Evolutionary conservation across 805 yeast genomes (phyloP), one percentile per base, ranked within the genome.

Genomic region (Metschnikowia santaceciliae): DNA sequence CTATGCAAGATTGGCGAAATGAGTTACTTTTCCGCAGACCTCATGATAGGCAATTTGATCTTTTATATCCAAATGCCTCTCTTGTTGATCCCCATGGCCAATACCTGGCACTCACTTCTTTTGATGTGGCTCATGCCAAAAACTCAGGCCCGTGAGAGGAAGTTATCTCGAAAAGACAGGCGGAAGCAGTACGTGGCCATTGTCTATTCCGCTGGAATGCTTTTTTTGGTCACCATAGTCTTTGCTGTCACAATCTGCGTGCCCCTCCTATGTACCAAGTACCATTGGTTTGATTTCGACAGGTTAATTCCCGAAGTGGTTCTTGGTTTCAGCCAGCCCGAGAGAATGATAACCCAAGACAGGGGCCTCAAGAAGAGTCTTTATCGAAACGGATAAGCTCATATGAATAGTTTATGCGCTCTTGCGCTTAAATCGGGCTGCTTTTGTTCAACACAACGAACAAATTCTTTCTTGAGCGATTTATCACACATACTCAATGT

Each of bases 111-210:
- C 60, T 79, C 90, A 1, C 69, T 81, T 69, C 70, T 82, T 61
- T 68, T 86, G 34, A 77, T 86, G 57, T 86, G 92, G 92, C 67
- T 85, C 51, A 78, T 74, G 49, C 88, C 88, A 2, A 71, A 72
- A 4, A 68, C 70, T 38, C 84, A 80, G 57, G 61, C 80, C 2
- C 69, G 80, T 7, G 17, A 75, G 49, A 70, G 71, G 54, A 62
- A 75, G 47, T 23, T 35, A 6, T 10, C 35, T 7, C 42, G 26
- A 32, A 45, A 45, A 19, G 41, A 33, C 14, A 33, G n/a, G 69
- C 67, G 54, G 67, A 36, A 26, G 8, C 48, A 51, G 32, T 23
- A 48, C 14, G 15, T 35, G 44, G 48, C 45, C 14, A 36, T 49
- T 14, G 46, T 41, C 11, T 42, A 41, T 30, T 47, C 53, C 32